Conservation (phyloP, 495 filamentous ascomycete species). For the Lophiostoma macrostomum region DNA sequence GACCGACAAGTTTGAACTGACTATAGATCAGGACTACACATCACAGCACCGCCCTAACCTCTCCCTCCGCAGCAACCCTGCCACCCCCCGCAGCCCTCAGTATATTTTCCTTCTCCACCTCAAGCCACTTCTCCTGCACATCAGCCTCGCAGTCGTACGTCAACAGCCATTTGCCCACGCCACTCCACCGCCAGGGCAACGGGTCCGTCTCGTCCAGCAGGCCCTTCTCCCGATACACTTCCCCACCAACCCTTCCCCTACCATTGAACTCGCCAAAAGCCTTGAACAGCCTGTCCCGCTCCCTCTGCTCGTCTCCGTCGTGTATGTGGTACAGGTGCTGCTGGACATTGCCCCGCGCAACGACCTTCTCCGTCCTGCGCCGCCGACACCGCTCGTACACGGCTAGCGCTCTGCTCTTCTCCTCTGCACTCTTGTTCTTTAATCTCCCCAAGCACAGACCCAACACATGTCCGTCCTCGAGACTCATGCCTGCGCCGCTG, state of each 20-base stretch:
- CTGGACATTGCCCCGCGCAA: constrained; percentile 51
- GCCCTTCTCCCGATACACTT: not conserved
- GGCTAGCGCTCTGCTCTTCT: constrained; percentile 44
- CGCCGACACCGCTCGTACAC: constrained; percentile 52
- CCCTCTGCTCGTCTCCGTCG: constrained; percentile 52
- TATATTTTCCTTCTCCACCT: constrained; percentile 7
- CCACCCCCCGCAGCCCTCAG: too few relatives aligned
- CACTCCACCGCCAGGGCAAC: constrained; percentile 28
- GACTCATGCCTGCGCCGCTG: constrained; percentile 25
- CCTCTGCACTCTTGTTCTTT: constrained; percentile 34
- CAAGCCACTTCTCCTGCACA: constrained; percentile 16
- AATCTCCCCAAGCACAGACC: constrained; percentile 43
- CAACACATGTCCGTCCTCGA: constrained; percentile 30
- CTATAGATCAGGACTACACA: too few relatives aligned
- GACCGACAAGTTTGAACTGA: too few relatives aligned
- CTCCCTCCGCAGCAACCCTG: not conserved
- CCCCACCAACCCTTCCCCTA: constrained; percentile 3
- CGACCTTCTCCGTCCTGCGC: constrained; percentile 50
- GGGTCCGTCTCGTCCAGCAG: constrained; percentile 21
- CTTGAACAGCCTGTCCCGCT: constrained; percentile 43
- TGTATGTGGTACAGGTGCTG: constrained; percentile 53
- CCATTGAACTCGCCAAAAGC: constrained; percentile 14
- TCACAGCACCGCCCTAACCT: constrained; percentile 6
- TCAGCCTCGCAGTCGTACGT: constrained; percentile 29
- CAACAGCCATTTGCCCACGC: constrained; percentile 28